A percentile compares a stretch with the other conserved stretches of the same genome.
phyloP scores from a whole-genome alignment of 2,329 filamentous ascomycete species.

The Phoma sp. region DNA sequence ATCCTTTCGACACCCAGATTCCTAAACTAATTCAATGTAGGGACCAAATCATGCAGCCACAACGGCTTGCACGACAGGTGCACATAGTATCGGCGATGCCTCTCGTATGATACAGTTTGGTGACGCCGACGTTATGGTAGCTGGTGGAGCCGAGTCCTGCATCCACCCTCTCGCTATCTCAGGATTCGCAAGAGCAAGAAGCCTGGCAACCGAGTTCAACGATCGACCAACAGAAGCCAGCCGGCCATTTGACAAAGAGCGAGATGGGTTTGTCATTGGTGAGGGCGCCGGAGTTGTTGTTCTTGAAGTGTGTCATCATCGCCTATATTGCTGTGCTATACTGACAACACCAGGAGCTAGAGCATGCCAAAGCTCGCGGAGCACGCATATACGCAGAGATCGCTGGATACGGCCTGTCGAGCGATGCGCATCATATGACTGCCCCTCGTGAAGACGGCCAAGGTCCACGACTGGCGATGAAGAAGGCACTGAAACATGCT shows the following conservation, averaged over 20 bases:
- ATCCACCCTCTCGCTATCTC: conserved; percentile 93
- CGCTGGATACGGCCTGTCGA: conserved; percentile 86
- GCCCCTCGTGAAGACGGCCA: conserved; percentile 82
- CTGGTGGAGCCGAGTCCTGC: conserved; percentile 94
- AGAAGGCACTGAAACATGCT: conserved; percentile 76
- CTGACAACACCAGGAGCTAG: conserved; percentile 65
- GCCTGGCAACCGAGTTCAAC: conserved; percentile 83
- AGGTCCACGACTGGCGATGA: conserved; percentile 86
- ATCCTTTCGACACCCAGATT: too few relatives aligned
- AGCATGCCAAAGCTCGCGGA: conserved; percentile 80
- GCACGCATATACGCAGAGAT: conserved; percentile 89
- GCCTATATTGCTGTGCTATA: not conserved
- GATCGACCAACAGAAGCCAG: conserved; percentile 73
- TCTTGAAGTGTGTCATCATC: conserved; percentile 65
- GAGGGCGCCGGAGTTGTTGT: conserved; percentile 90
- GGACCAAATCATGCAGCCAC: conserved; percentile 93
- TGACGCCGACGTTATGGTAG: conserved; percentile 93
- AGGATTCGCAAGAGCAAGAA: conserved; percentile 87
- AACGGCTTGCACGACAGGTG: conserved; percentile 94
- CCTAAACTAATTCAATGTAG: conserved; percentile 42
- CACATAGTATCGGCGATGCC: conserved; percentile 93
- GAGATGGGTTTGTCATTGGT: conserved; percentile 88
- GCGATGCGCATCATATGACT: conserved; percentile 93
- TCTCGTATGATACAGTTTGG: conserved; percentile 90
- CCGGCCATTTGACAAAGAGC: conserved; percentile 81